A percentile compares a stretch with the other conserved stretches of the same genome.
Conservation (phyloP, 1,139 yeast genomes). For the Geotrichum aggregatum region DNA sequence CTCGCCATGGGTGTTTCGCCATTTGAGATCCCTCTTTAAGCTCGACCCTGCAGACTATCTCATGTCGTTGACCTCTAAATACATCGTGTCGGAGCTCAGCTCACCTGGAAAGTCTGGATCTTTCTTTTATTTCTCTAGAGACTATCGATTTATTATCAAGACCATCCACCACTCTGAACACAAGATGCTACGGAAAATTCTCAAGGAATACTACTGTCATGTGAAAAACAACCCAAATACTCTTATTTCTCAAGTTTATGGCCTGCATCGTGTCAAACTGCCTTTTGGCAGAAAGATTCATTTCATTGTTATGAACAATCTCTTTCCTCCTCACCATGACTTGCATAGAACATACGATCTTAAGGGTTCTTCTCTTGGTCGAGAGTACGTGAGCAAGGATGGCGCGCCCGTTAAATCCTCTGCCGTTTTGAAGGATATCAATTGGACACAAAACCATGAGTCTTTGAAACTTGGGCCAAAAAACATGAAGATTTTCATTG, state of each 20-base stretch:
- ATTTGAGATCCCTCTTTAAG: slow-evolving; percentile 71
- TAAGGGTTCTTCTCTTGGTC: slow-evolving; percentile 90
- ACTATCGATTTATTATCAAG: slow-evolving; percentile 88
- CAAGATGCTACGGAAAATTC: slow-evolving; percentile 66
- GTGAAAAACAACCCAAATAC: slow-evolving; percentile 84
- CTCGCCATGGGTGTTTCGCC: slow-evolving; percentile 90
- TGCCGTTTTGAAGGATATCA: slow-evolving; percentile 71
- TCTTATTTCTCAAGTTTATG: slow-evolving; percentile 87
- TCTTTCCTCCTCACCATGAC: slow-evolving; percentile 91
- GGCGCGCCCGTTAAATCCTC: slow-evolving; percentile 25
- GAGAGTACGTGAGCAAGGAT: slow-evolving; percentile 41
- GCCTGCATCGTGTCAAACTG: slow-evolving; percentile 88
- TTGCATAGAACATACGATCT: slow-evolving; percentile 83
- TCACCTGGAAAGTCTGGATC: slow-evolving; percentile 98
- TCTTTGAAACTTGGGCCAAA: slow-evolving; percentile 67
- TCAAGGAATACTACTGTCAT: slow-evolving; percentile 75
- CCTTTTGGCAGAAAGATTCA: slow-evolving; percentile 83
- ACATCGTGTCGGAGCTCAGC: slow-evolving; percentile 84
- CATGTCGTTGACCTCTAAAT: slow-evolving; percentile 86
- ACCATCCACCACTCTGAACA: slow-evolving; percentile 95
- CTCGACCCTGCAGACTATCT: slow-evolving; percentile 95
- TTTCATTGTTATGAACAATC: slow-evolving; percentile 93
- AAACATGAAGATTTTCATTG: slow-evolving; percentile 55
- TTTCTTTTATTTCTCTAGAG: slow-evolving; percentile 90
- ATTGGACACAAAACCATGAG: slow-evolving; percentile 71